Conservation (phyloP, 345 rosid genomes). For the Nasturtium officinale region DNA sequence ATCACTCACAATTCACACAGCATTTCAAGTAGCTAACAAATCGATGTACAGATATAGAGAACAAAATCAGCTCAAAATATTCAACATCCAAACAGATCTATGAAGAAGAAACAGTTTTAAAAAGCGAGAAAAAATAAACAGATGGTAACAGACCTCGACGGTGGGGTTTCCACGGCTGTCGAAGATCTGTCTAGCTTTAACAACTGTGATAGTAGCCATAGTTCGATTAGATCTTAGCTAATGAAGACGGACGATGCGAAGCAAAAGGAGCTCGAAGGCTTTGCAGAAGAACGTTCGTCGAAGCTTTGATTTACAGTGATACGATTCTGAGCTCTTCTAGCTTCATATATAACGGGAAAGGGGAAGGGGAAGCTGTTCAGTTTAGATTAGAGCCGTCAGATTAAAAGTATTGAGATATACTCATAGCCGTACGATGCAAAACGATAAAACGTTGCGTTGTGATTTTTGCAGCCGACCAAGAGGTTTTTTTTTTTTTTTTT, state of each 20-base stretch:
- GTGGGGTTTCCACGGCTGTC: conserved; percentile 99
- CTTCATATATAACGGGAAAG: conserved; percentile 24
- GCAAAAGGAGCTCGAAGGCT: neutral
- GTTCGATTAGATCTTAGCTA: neutral
- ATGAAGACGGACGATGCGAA: neutral
- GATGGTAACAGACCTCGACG: conserved; percentile 67
- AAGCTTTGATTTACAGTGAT: conserved; percentile 3
- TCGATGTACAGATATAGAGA: neutral
- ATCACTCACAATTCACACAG: conserved; percentile 3
- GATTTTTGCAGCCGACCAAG: conserved; percentile 4
- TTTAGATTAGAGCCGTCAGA: conserved; percentile 24
- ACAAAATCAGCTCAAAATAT: neutral
- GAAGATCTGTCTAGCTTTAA: conserved; percentile 89
- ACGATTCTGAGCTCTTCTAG: neutral
- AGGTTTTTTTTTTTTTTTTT: neutral
- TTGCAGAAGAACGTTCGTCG: neutral
- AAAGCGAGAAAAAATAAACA: neutral
- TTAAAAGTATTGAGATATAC: neutral
- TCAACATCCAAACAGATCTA: neutral
- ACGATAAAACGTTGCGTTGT: conserved; percentile 18
- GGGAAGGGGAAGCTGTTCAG: neutral
- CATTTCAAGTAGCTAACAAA: neutral
- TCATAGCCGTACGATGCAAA: conserved; percentile 18
- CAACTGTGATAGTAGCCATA: conserved; percentile 62
- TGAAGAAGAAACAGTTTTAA: neutral